phyloP scores from a whole-genome alignment of 2,329 filamentous ascomycete genomes.

The Penicillium sp. region DNA sequence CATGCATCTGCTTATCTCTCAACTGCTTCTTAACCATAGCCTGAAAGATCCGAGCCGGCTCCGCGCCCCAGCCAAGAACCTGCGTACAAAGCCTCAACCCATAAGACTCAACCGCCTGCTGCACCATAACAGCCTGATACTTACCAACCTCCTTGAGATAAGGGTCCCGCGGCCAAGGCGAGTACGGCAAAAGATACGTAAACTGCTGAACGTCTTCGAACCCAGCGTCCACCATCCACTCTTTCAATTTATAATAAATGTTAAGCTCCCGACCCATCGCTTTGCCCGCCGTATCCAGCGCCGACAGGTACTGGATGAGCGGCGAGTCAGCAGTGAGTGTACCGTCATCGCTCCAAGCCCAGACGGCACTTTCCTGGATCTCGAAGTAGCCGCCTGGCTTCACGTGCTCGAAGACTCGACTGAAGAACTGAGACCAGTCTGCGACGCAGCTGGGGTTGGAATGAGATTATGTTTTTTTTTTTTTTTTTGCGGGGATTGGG shows the following conservation, averaged over 20 bases:
- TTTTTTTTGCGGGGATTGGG: not conserved
- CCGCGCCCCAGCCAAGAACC: slow-evolving; percentile 18
- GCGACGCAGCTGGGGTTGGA: slow-evolving; percentile 7
- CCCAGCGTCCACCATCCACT: slow-evolving; percentile 23
- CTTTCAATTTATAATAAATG: slow-evolving; percentile 16
- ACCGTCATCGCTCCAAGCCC: slow-evolving; percentile 29
- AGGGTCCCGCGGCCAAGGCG: slow-evolving; percentile 15
- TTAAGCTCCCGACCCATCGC: slow-evolving; percentile 19
- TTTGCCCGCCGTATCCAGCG: slow-evolving; percentile 10
- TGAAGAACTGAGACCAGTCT: slow-evolving; percentile 11
- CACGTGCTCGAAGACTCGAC: slow-evolving; percentile 14
- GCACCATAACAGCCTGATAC: slow-evolving; percentile 14
- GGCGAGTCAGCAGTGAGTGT: slow-evolving; percentile 18
- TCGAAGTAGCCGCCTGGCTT: slow-evolving; percentile 34
- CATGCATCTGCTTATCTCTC: slow-evolving; percentile 14
- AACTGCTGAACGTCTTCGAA: slow-evolving; percentile 28
- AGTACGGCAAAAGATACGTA: slow-evolving; percentile 15
- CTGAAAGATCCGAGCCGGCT: slow-evolving; percentile 14
- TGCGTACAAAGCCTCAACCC: slow-evolving; percentile 16
- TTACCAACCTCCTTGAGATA: slow-evolving; percentile 18
- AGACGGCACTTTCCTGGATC: slow-evolving; percentile 22
- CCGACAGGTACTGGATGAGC: slow-evolving; percentile 12
- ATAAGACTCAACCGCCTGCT: slow-evolving; percentile 19
- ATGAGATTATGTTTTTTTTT: slow-evolving; percentile 9
- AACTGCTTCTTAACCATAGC: slow-evolving; percentile 16